phyloP scores from a whole-genome alignment of 2,329 filamentous ascomycete genomes.

The Trichoderma koningii region DNA sequence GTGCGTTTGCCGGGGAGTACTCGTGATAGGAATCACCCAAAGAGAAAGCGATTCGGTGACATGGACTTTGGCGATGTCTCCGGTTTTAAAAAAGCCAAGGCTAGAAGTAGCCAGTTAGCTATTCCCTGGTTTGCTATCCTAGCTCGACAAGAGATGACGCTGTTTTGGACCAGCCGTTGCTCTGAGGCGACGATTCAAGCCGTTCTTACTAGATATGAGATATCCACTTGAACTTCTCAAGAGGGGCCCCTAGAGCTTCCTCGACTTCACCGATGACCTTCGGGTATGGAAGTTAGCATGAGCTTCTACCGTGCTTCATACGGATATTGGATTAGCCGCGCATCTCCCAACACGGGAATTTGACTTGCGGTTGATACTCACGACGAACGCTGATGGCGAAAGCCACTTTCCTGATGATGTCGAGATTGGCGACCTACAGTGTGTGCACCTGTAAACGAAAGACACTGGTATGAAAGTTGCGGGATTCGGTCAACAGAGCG shows the following conservation, averaged over 20 bases:
- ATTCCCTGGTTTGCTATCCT: background rate
- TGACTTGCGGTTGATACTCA: background rate
- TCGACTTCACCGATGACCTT: constrained; percentile 10
- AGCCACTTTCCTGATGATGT: background rate
- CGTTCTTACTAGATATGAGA: background rate
- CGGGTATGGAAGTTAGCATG: constrained; percentile 2
- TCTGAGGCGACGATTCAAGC: background rate
- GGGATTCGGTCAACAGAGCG: background rate
- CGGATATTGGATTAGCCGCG: constrained; percentile 19
- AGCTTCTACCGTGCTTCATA: constrained; percentile 1
- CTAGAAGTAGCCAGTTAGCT: background rate
- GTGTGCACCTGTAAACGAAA: background rate
- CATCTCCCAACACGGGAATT: constrained; percentile 2
- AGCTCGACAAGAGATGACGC: background rate
- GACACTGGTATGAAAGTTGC: background rate
- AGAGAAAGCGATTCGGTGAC: no score
- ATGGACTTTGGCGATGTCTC: no score
- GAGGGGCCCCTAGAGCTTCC: background rate
- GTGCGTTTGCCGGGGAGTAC: no score
- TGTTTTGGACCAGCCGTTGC: constrained; percentile 1
- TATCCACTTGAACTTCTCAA: constrained; percentile 12
- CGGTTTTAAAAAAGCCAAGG: no score
- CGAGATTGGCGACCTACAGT: background rate
- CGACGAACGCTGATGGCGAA: background rate
- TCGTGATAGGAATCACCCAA: no score